Evolutionary conservation across 345 rosid genomes (phyloP).

Genomic region (Euphorbia lathyris): DNA sequence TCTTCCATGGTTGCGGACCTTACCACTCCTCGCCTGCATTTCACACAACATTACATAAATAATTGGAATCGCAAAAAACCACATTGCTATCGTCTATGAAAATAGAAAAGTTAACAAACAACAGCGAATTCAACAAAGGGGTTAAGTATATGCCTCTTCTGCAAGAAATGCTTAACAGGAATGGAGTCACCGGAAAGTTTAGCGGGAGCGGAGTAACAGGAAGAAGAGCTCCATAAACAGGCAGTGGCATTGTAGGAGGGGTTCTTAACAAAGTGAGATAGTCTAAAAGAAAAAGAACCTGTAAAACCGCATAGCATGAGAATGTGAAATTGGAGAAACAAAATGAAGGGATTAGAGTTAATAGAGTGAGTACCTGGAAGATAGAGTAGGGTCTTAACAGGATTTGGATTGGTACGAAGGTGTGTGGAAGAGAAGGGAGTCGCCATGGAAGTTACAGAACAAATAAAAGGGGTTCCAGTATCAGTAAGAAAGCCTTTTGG

Average conservation of each 20-base stretch:
- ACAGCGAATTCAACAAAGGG: neutral
- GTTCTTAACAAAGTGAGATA: conserved; percentile 18
- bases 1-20: conserved; percentile 87
- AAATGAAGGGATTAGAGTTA: neutral
- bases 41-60: neutral
- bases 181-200: conserved; percentile 28
- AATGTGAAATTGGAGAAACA: neutral
- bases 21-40: conserved; percentile 49
- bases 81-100: neutral
- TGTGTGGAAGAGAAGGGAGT: conserved; percentile 42
- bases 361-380: conserved; percentile 36
- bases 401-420: conserved; percentile 35
- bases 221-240: conserved; percentile 35
- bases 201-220: conserved; percentile 24
- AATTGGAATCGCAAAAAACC: too few species aligned
- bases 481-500: neutral
- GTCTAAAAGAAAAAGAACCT: conserved; percentile 39
- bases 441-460: conserved; percentile 41
- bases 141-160: conserved; percentile 44
- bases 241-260: conserved; percentile 15
- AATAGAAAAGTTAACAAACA: neutral
- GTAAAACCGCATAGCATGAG: conserved; percentile 1
- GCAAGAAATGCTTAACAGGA: conserved; percentile 34
- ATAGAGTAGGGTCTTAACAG: conserved; percentile 38
- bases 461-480: neutral